Evolutionary conservation across 208 protist species (phyloP), one percentile per base, ranked within the genome.

Genomic region (Trypanosoma platydactyli): DNA sequence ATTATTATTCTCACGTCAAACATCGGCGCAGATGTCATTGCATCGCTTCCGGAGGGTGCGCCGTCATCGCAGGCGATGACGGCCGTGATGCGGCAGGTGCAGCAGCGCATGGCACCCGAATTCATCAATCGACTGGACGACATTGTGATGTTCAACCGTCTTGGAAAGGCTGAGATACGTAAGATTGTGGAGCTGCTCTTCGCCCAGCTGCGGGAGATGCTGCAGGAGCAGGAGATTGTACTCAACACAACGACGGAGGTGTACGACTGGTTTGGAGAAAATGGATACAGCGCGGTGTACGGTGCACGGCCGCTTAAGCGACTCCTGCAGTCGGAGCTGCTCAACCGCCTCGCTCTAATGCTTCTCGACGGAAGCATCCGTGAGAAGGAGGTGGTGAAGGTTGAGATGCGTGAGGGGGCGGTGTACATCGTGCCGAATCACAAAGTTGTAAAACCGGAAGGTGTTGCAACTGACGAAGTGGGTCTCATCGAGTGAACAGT

Each of bases 91-190:
- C 59, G 73, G 22, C 75, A 86, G 53, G 86, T 99, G 20, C 77
- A 82, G 16, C 70, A 86, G 68, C 83, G 91, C 50, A 98, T 99
- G 81, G 65, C 86, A 5, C 98, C 98, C 7, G 98, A 99, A 80
- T 99, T 99, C 66, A 84, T 99, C 44, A 99, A 99, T 85, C 93
- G 98, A 27, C 71, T 99, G 1, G 98, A 99, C 77, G 97, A 99
- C 63, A 98, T 99, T 29, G 73, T 99, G 16, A 82, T 99, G 51
- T 99, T 99, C 81, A 96, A 92, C 71, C 90, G 86, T 30, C 86
- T 99, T 12, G 69, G 68, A 13, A 68, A 81, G 24, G 56, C 67
- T 0, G 80, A 98, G 64, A 91, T 98, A 35, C 64, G 78, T 13
- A 64, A 80, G 30, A 98, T 99, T 61, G 85, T 99, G 29, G 73